Conservation (phyloP, 1,139 yeast genomes). For the Blastobotrys petasosporus region DNA sequence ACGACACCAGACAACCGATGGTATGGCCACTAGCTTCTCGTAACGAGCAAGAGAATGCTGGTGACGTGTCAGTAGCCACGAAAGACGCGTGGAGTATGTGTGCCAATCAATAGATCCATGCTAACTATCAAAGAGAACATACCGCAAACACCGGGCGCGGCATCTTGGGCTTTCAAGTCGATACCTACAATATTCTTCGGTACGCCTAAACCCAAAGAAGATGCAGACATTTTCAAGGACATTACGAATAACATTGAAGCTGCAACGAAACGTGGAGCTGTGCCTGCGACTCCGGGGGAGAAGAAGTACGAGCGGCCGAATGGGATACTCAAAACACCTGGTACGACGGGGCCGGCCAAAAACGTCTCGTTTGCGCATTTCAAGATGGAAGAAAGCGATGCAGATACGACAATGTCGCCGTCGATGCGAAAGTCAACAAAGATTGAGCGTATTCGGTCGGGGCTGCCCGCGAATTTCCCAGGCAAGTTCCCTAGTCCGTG, state of each 20-base stretch:
- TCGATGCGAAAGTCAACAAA: slow-evolving; percentile 8
- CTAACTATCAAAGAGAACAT: slow-evolving; percentile 10
- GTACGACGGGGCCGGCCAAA: slow-evolving; percentile 21
- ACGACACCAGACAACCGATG: slow-evolving; percentile 2
- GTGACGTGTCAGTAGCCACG: slow-evolving; percentile 11
- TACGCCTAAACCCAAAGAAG: slow-evolving; percentile 18
- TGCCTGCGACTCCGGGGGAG: slow-evolving; percentile 2
- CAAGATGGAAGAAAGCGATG: neutral
- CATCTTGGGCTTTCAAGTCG: slow-evolving; percentile 21
- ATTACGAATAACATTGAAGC: slow-evolving; percentile 13
- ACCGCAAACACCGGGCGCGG: slow-evolving; percentile 23
- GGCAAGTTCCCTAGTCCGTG: slow-evolving; percentile 27
- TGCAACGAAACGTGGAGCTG: neutral
- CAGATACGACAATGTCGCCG: slow-evolving; percentile 6
- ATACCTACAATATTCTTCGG: slow-evolving; percentile 20
- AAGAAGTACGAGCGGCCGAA: slow-evolving; percentile 1
- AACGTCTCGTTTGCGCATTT: slow-evolving; percentile 23
- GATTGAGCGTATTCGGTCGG: slow-evolving; percentile 18
- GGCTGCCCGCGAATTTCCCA: slow-evolving; percentile 23
- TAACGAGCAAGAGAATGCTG: slow-evolving; percentile 2
- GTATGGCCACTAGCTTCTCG: slow-evolving; percentile 10
- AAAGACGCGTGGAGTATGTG: slow-evolving; percentile 8
- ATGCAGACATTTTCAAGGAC: slow-evolving; percentile 16
- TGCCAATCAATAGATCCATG: neutral
- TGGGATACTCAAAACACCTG: slow-evolving; percentile 29